These are phyloP conservation scores for Podaxis pistillaris DNA, from an alignment of 768 basidiomycete genomes.

Conservation along the genomic window DNA sequence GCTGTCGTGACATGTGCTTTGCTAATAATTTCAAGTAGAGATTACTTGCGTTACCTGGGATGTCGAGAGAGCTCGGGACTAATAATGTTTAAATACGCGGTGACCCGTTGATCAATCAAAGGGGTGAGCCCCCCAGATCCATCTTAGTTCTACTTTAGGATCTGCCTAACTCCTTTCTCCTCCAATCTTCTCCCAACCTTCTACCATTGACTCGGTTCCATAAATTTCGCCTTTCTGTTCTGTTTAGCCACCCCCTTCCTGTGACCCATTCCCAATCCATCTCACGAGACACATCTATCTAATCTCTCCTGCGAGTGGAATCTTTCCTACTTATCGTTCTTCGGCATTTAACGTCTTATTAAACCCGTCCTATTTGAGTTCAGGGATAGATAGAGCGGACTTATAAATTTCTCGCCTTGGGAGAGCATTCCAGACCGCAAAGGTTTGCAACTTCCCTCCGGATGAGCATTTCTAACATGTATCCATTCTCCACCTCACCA, in stretches of 20 bases:
- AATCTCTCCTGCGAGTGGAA: not conserved
- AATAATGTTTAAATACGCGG: not conserved
- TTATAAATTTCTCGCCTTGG: not conserved
- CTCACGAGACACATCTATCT: conserved; percentile 3
- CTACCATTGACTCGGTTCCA: not conserved
- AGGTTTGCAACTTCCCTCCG: conserved; percentile 1
- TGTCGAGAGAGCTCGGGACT: not conserved
- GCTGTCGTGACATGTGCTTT: no score
- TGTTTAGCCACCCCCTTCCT: not conserved
- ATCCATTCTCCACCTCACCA: not conserved
- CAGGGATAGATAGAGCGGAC: not conserved
- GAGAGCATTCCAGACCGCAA: not conserved
- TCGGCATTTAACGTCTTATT: not conserved
- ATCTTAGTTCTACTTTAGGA: not conserved
- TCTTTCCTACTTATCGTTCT: not conserved
- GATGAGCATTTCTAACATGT: conserved; percentile 2
- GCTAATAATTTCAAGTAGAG: not conserved
- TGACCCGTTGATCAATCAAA: not conserved
- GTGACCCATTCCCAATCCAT: not conserved
- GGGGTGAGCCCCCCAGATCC: not conserved
- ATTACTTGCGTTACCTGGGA: not conserved
- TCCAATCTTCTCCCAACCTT: not conserved
- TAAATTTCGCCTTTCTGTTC: not conserved
- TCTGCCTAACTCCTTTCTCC: not conserved
- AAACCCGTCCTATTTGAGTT: not conserved